Percentiles rank a stretch among this genome's conserved stretches.
Evolutionary conservation across 129 eudicot species (phyloP).

Genomic region (Chrysanthemum makinoi): DNA sequence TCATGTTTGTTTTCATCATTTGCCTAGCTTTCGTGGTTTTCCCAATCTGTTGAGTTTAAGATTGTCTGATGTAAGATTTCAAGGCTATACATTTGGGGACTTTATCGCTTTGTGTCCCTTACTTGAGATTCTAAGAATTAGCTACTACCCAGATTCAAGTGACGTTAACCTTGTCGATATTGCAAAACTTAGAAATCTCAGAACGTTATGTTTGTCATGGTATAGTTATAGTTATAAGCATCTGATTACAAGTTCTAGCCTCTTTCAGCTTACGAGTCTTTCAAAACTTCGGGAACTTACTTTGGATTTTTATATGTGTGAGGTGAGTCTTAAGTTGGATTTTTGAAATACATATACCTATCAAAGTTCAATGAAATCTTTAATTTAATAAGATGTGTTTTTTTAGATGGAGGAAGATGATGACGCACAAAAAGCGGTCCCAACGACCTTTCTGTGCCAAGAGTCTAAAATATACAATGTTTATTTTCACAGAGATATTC

Average conservation of each 20-base stretch:
- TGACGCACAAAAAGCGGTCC: not conserved
- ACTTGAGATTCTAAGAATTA: not conserved
- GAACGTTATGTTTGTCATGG: not conserved
- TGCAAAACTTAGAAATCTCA: conserved; percentile 12
- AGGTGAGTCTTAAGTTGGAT: not conserved
- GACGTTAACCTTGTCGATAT: not conserved
- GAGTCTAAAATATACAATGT: not conserved
- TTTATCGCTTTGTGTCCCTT: conserved; percentile 3
- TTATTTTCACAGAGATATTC: not conserved
- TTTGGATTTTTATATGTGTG: not conserved
- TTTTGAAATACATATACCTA: no score
- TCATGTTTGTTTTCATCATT: not conserved
- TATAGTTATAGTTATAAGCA: not conserved
- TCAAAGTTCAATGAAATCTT: no score
- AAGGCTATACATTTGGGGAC: not conserved
- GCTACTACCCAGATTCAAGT: no score
- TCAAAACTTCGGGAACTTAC: conserved; percentile 5
- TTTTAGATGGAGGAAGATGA: no score
- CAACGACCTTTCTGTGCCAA: not conserved
- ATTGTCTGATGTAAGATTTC: not conserved
- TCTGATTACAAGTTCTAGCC: not conserved
- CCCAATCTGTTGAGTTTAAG: conserved; percentile 10
- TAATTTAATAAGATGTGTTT: no score
- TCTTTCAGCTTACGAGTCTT: conserved; percentile 4
- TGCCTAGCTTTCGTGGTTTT: conserved; percentile 3